These are phyloP conservation scores for Wakefieldia striispora DNA, from an alignment of 768 basidiomycete genomes.

Conservation along the genomic window DNA sequence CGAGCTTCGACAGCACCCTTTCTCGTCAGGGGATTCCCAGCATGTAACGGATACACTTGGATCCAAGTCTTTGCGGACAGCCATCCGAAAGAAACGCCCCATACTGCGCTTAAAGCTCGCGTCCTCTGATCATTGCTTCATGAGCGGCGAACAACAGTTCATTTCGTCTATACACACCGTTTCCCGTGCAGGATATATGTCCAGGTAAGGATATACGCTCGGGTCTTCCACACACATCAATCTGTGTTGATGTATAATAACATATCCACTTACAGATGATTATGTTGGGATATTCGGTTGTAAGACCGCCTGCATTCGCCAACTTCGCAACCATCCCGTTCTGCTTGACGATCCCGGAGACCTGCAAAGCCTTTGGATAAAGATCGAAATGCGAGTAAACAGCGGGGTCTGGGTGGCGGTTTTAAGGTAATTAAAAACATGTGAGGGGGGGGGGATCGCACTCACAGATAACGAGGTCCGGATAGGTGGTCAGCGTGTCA, in stretches of 20 bases:
- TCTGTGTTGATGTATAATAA: neutral
- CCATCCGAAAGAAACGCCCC: conserved; percentile 23
- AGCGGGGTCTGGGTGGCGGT: conserved; percentile 32
- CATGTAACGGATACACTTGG: conserved; percentile 18
- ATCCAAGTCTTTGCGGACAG: conserved; percentile 17
- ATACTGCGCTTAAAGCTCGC: neutral
- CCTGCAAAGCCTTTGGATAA: conserved; percentile 34
- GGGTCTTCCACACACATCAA: conserved; percentile 37
- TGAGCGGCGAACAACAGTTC: neutral
- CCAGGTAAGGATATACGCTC: conserved; percentile 38
- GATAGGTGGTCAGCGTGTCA: conserved; percentile 1
- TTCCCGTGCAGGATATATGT: conserved; percentile 35
- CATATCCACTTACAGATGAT: conserved; percentile 25
- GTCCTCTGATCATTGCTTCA: conserved; percentile 3
- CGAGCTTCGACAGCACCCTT: neutral
- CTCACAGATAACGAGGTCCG: conserved; percentile 20
- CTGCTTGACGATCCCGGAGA: conserved; percentile 50
- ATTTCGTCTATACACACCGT: conserved; percentile 7
- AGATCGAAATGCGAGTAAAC: conserved; percentile 42
- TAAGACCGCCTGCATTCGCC: conserved; percentile 4
- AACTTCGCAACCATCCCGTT: conserved; percentile 34
- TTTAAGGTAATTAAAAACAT: neutral
- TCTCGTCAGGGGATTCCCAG: neutral
- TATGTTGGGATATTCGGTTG: conserved; percentile 24
- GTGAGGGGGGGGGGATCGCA: neutral